Evolutionary conservation across 306 rosid species (phyloP), one percentile per base, ranked within the genome.

Genomic region (Cicer pinnatifidum): DNA sequence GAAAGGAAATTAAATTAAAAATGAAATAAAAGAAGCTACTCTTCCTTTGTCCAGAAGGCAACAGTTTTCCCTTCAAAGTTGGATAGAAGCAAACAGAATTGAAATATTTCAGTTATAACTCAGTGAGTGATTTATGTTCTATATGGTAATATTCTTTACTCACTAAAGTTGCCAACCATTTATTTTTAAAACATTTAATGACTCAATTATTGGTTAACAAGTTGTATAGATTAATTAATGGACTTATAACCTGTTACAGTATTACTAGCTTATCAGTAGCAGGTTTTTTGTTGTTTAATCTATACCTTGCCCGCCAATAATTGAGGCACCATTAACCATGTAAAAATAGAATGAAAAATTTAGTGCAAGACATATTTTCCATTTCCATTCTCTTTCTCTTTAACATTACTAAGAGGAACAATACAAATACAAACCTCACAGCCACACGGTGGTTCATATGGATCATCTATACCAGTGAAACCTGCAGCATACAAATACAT

Each of bases 391-490:
- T 40, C 10, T 62, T 59, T 46, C 57, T 63, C 78, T 35, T 54
- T 47, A 33, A 47, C 12, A 68, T 44, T 38, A 11, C 43, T 70
- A 48, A 33, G 28, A 67, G 28, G 20, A 47, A 28, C 10, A 75
- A n/a, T 3, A 64, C 60, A 71, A 75, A 72, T 77, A 71, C 81
- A 71, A 6, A 86, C 99, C 99, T 94, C 99, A 60, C 93, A 87
- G 40, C 78, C 71, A 66, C 79, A 33, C 6, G 99, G 99, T 41
- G 87, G 85, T 80, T 94, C 99, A 65, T 94, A 94, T 37, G 97
- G 96, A 82, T 91, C 96, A 80, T 90, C 95, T 45, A 94, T 74
- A 65, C 99, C 99, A 11, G 99, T 94, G 79, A 94, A 94, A 74
- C 89, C 99, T 94, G 93, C 81, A 81, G 67, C 73, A 53, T 62